Conservation (phyloP, 208 protist genomes). For the Crithidia acanthocephali region DNA sequence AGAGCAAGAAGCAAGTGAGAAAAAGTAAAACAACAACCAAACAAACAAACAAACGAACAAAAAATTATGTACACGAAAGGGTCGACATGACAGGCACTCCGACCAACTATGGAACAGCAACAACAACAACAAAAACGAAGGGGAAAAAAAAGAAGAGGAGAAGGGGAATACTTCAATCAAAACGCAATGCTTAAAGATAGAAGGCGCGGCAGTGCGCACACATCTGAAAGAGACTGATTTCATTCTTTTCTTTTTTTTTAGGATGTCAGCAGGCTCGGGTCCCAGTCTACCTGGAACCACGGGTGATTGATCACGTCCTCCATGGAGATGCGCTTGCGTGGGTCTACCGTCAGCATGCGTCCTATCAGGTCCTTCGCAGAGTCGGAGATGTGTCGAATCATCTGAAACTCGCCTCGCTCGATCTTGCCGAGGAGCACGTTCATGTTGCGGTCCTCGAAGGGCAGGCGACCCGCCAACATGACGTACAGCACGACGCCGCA, state of each 20-base stretch:
- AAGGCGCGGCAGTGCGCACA: too few relatives aligned
- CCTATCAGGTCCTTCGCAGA: constrained; percentile 69
- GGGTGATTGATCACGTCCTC: constrained; percentile 87
- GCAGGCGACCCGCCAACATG: constrained; percentile 92
- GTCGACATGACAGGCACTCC: neutral
- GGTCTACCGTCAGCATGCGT: constrained; percentile 88
- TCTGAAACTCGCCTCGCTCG: constrained; percentile 89
- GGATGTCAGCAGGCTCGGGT: constrained; percentile 47
- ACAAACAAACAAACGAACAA: too few relatives aligned
- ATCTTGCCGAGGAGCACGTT: constrained; percentile 94
- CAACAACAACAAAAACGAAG: constrained; percentile 4
- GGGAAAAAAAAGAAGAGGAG: constrained; percentile 30
- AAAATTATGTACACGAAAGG: neutral
- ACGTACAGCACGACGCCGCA: constrained; percentile 97
- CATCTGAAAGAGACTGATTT: too few relatives aligned
- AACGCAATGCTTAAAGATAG: too few relatives aligned
- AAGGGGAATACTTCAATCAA: constrained; percentile 20
- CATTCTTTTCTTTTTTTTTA: too few relatives aligned
- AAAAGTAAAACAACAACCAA: too few relatives aligned
- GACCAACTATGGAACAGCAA: too few relatives aligned
- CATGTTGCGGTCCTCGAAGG: constrained; percentile 93
- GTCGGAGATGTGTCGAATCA: constrained; percentile 80
- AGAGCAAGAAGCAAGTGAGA: too few relatives aligned
- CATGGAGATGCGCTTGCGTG: constrained; percentile 84
- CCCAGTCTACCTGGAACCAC: constrained; percentile 90